Percentiles rank a stretch among this genome's conserved stretches.
phyloP scores from a whole-genome alignment of 768 basidiomycete species.

The Mycena venus region DNA sequence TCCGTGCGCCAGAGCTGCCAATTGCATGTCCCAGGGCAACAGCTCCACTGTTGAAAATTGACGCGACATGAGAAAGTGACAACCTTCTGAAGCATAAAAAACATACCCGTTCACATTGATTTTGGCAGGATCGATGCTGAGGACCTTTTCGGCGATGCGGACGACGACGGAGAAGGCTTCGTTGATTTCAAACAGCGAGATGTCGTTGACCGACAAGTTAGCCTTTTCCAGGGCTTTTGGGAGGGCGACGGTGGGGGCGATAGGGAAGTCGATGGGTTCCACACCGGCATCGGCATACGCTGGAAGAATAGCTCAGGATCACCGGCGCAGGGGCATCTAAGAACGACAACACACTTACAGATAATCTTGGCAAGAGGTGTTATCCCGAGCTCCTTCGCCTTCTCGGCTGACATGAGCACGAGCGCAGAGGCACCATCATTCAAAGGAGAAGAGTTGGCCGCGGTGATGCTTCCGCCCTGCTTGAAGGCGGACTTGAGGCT shows the following conservation, averaged over 20 bases:
- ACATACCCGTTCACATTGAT: slow-evolving; percentile 91
- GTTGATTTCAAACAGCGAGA: slow-evolving; percentile 95
- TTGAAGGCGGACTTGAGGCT: slow-evolving; percentile 91
- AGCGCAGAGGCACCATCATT: slow-evolving; percentile 98
- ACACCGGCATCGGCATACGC: slow-evolving; percentile 98
- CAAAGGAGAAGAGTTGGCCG: slow-evolving; percentile 95
- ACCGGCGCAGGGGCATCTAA: slow-evolving; percentile 23
- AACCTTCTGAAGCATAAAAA: slow-evolving; percentile 12
- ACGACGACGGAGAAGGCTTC: slow-evolving; percentile 98
- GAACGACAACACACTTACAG: slow-evolving; percentile 70
- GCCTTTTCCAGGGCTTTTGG: slow-evolving; percentile 91
- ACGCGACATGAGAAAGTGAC: slow-evolving; percentile 33
- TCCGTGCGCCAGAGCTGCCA: slow-evolving; percentile 95
- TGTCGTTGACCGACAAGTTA: slow-evolving; percentile 84
- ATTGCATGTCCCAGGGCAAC: slow-evolving; percentile 97
- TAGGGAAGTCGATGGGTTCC: slow-evolving; percentile 97
- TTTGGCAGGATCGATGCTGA: slow-evolving; percentile 87
- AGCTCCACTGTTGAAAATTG: slow-evolving; percentile 89
- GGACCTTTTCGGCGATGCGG: slow-evolving; percentile 89
- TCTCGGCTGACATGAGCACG: slow-evolving; percentile 94
- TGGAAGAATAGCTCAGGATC: slow-evolving; percentile 46
- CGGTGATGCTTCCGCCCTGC: slow-evolving; percentile 90
- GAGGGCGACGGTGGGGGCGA: slow-evolving; percentile 92
- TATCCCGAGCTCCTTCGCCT: slow-evolving; percentile 90
- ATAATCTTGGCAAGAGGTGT: slow-evolving; percentile 95